Evolutionary conservation across 306 rosid genomes (phyloP), one percentile per base, ranked within the genome.

Genomic region (Quercus parvula): DNA sequence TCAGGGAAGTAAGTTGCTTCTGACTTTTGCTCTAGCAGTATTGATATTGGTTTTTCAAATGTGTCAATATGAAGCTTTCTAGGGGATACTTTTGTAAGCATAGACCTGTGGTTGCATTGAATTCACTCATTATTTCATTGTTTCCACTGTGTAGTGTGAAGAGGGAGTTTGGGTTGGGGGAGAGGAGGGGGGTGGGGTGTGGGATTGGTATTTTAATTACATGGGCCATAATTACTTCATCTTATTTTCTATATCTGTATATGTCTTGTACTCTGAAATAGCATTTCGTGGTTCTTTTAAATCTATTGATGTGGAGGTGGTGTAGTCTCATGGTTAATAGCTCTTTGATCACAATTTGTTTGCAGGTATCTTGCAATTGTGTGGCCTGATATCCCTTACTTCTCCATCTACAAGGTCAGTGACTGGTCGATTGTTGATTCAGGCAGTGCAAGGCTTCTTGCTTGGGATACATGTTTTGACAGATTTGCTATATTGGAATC

Each of bases 381-480:
- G 83, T 96, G 99, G 99, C 99, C 99, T 66, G 99, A 96, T 83
- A 93, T 96, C 79, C 99, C 99, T 66, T 96, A 96, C 87, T 96
- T 96, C 84, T 96, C 99, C 25, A 82, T 96, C 78, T 93, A 93
- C 91, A 93, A 93, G 89, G 98, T 83, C 35, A 90, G 97, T 85
- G 96, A 93, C 79, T 96, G 99, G 99, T 91, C 99, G 52, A 90
- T 93, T 30, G 98, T 93, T 80, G 99, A 96, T 88, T 93, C 99
- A n/a, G 99, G 99, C 79, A 93, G 93, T 88, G 98, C 99, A 67
- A 90, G 98, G 84, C 96, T 96, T 83, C 91, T 96, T 46, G 98
- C 98, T 61, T 96, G 98, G 99, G 99, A 96, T 89, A 84, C 97
- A 52, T 96, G 99, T 84, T 92, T 90, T 83, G 98, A 96, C 81